Conservation (phyloP, 306 rosid genomes). For the Astragalus membranaceus region DNA sequence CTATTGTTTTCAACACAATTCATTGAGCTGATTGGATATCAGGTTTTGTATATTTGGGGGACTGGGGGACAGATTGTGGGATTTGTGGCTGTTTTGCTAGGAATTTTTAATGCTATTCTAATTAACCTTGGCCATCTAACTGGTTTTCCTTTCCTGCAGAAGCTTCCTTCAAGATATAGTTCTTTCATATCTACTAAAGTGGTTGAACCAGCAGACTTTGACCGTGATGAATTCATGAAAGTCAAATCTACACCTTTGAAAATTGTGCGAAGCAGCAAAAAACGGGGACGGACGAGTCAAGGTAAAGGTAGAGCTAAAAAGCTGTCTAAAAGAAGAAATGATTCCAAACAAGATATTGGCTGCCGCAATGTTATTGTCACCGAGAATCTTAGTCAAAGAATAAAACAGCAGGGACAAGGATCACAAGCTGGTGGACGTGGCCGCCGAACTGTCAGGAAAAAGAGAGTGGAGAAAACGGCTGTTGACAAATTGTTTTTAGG, state of each 20-base stretch:
- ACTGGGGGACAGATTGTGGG: background rate
- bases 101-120: background rate
- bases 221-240: slow-evolving; percentile 31
- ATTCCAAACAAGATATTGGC: slow-evolving; percentile 30
- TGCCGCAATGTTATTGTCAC: slow-evolving; percentile 31
- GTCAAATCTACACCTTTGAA: slow-evolving; percentile 38
- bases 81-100: slow-evolving; percentile 3
- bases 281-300: slow-evolving; percentile 54
- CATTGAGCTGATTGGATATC: background rate
- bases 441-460: slow-evolving; percentile 78
- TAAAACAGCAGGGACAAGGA: slow-evolving; percentile 44
- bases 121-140: slow-evolving; percentile 2
- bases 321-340: slow-evolving; percentile 31
- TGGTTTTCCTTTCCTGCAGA: slow-evolving; percentile 42
- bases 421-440: slow-evolving; percentile 70
- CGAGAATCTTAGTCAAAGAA: slow-evolving; percentile 39
- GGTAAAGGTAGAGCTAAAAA: slow-evolving; percentile 60
- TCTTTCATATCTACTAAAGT: slow-evolving; percentile 41
- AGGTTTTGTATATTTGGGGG: background rate
- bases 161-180: slow-evolving; percentile 49
- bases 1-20: background rate
- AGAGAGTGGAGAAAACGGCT: slow-evolving; percentile 53
- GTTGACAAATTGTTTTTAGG: slow-evolving; percentile 46
- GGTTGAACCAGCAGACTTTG: slow-evolving; percentile 35
- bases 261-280: slow-evolving; percentile 39